phyloP scores from a whole-genome alignment of 2,329 filamentous ascomycete genomes.

The Xylariales sp. region DNA sequence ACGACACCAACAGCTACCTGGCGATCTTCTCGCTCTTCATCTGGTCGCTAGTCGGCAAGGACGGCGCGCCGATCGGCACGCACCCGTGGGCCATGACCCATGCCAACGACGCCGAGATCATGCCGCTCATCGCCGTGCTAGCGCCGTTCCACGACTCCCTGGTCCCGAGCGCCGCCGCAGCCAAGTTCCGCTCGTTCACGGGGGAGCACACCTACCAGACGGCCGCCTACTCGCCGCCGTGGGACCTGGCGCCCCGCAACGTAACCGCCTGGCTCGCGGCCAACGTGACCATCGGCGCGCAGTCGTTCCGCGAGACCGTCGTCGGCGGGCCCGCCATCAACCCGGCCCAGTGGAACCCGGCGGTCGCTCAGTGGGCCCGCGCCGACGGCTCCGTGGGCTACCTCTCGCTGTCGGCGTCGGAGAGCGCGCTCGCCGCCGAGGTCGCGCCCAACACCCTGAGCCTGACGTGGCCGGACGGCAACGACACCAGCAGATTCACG shows the following conservation, averaged over 20 bases:
- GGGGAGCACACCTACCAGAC: conserved; percentile 39
- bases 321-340: conserved; percentile 43
- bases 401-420: conserved; percentile 27
- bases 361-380: conserved; percentile 42
- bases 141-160: conserved; percentile 37
- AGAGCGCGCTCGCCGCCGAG: conserved; percentile 27
- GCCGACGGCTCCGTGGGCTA: conserved; percentile 12
- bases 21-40: conserved; percentile 44
- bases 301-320: conserved; percentile 41
- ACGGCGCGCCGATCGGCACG: conserved; percentile 4
- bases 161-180: conserved; percentile 26
- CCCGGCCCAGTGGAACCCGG: conserved; percentile 42
- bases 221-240: conserved; percentile 43
- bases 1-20: conserved; percentile 48
- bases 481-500: conserved; percentile 31
- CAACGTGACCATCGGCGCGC: conserved; percentile 44
- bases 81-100: conserved; percentile 41
- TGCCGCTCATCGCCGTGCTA: conserved; percentile 42
- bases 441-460: conserved; percentile 29
- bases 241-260: conserved; percentile 42
- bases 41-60: conserved; percentile 41
- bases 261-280: conserved; percentile 43
- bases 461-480: conserved; percentile 40
- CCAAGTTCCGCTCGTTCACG: conserved; percentile 31
- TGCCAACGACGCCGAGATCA: conserved; percentile 43